Percentiles rank a stretch among this genome's conserved stretches.
Conservation (phyloP, 495 filamentous ascomycete species). For the Penicillium alfredii region DNA sequence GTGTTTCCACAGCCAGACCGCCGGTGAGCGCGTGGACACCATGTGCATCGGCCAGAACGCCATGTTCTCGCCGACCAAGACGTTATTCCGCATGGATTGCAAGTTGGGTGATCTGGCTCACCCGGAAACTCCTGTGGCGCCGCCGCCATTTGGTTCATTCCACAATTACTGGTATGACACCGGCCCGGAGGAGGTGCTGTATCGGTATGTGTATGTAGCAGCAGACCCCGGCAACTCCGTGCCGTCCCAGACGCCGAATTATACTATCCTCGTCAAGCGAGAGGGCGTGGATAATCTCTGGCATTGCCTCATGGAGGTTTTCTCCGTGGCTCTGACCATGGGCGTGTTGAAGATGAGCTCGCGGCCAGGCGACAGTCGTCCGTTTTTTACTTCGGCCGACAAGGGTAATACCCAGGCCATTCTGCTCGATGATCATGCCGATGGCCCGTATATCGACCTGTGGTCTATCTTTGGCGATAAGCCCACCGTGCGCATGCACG, state of each 20-base stretch:
- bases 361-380: constrained; percentile 1
- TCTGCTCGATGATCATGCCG: constrained; percentile 27
- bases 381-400: constrained; percentile 16
- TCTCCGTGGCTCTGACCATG: constrained; percentile 28
- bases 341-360: constrained; percentile 27
- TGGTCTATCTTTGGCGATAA: constrained; percentile 29
- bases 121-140: neutral
- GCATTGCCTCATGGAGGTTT: constrained; percentile 39
- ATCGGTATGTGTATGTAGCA: constrained; percentile 6
- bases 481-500: constrained; percentile 17
- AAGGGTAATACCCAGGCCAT: constrained; percentile 26
- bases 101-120: neutral
- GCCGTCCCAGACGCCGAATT: constrained; percentile 2
- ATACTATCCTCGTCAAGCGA: constrained; percentile 31
- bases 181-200: constrained; percentile 8
- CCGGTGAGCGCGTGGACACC: constrained; percentile 10
- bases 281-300: constrained; percentile 31
- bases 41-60: constrained; percentile 17
- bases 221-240: neutral
- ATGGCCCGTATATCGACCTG: constrained; percentile 31
- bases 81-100: constrained; percentile 11
- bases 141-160: constrained; percentile 7
- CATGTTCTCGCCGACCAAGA: constrained; percentile 3
- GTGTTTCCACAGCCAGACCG: constrained; percentile 19
- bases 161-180: constrained; percentile 20